Base-by-base conservation (phyloP, 2,329 filamentous ascomycete species). In the Zymoseptoria brevis region DNA sequence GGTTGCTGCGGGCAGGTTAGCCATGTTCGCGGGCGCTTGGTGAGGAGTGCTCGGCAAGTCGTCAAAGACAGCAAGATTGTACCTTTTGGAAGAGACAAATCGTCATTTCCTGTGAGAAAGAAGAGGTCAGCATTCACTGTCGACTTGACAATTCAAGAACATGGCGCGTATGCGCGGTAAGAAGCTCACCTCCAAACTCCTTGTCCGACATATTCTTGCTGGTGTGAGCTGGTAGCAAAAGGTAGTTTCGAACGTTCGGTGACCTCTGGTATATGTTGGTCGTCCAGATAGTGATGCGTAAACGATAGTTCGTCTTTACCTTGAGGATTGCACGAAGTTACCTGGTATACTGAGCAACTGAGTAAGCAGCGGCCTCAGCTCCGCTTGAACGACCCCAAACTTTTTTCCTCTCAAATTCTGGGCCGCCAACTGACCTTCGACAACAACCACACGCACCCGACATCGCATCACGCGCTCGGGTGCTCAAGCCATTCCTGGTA, bases 31-130 rank as follows among this genome's bases (percentile, higher is more conserved):
- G 35, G 19, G 48, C 22, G n/a, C 9, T 26, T 9, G 4, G 26
- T 35, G 51, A 24, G 21, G 50, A 3, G 13, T 11, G 49, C 41
- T 22, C 9, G 45, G 22, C 11, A 53, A 16, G 53, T 7, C 50
- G 45, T 54, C 26, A 19, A 16, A 11, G 19, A 24, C 19, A 19
- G 35, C 8, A 41, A 26, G n/a, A 21, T 24, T 54, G 41, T 69
- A 81, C 80, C 80, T 77, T 84, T 84, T 22, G 82, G 82, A 55
- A 84, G 77, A 67, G 81, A 83, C 67, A 84, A 75, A 67, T 85
- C 82, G 67, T 84, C 82, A 71, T 76, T 81, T 65, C 77, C 80
- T 82, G 62, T n/a, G n/a, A 16, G 16, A 24, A 50, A 45, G 8
- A 22, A 8, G 13, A 6, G 29, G 29, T 52, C 48, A 48, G 19